Evolutionary conservation across 768 basidiomycete species (phyloP).

Genomic region (button mushroom (Agaricus bisporus)): DNA sequence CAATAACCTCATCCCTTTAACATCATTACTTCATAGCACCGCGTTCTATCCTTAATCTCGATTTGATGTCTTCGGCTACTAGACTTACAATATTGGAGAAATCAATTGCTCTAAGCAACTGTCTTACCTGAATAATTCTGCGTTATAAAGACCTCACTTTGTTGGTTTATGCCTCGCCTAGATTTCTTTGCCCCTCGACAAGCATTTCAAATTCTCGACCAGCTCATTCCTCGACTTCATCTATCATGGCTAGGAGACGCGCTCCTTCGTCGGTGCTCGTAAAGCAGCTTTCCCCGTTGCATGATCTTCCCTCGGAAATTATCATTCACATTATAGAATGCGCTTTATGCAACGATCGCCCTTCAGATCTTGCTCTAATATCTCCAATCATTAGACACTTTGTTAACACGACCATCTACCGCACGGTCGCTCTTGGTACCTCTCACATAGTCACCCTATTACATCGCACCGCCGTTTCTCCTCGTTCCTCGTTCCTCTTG

Average conservation of each 20-base stretch:
- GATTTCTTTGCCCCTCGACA: background rate
- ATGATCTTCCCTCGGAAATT: constrained; percentile 32
- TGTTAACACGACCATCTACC: constrained; percentile 31
- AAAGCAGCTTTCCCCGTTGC: constrained; percentile 17
- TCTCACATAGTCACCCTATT: constrained; percentile 25
- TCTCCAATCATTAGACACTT: constrained; percentile 25
- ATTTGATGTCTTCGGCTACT: background rate
- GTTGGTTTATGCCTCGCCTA: background rate
- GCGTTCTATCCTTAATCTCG: constrained; percentile 5
- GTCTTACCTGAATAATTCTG: background rate
- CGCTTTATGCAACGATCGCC: constrained; percentile 22
- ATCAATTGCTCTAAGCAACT: background rate
- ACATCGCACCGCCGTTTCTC: constrained; percentile 24
- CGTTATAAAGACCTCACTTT: constrained; percentile 4
- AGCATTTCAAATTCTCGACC: background rate
- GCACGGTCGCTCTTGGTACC: constrained; percentile 30
- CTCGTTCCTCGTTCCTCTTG: constrained; percentile 21
- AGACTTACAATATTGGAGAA: background rate
- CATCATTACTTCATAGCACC: constrained; percentile 7
- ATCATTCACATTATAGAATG: constrained; percentile 29
- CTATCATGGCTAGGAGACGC: background rate
- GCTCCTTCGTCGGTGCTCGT: constrained; percentile 4
- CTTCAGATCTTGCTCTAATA: constrained; percentile 24
- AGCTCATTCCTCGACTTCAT: background rate
- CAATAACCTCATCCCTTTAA: background rate